phyloP scores from a whole-genome alignment of 2,329 filamentous ascomycete genomes.

The Penicillium aurantiogriseum region DNA sequence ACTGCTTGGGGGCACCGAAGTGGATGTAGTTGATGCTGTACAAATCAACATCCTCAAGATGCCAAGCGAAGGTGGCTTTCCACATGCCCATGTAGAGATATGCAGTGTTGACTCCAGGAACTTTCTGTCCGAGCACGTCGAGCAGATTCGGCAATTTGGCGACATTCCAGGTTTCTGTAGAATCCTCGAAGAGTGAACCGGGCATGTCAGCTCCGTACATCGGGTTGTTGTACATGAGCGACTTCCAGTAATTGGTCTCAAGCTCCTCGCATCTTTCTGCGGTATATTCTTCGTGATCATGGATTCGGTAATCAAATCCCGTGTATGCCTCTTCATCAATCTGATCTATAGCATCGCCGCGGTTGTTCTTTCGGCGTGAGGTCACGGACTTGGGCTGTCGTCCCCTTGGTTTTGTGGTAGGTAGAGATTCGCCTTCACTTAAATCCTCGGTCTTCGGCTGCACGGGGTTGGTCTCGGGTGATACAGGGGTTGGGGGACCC shows the following conservation, averaged over 20 bases:
- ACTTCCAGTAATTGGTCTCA: conserved; percentile 96
- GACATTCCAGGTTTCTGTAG: conserved; percentile 83
- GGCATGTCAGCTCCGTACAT: conserved; percentile 97
- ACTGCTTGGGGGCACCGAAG: conserved; percentile 97
- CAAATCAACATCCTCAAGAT: conserved; percentile 95
- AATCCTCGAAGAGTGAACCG: conserved; percentile 88
- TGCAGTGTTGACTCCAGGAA: conserved; percentile 95
- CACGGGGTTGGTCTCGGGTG: conserved; percentile 53
- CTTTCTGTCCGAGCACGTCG: conserved; percentile 90
- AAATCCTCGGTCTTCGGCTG: conserved; percentile 57
- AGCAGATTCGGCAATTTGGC: conserved; percentile 91
- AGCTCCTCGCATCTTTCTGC: conserved; percentile 90
- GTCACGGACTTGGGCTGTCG: conserved; percentile 71
- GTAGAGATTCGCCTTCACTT: conserved; percentile 45
- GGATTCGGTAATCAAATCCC: conserved; percentile 85
- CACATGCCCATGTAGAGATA: conserved; percentile 99
- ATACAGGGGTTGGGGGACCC: conserved; percentile 55
- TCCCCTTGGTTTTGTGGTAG: conserved; percentile 48
- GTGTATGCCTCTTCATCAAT: conserved; percentile 90
- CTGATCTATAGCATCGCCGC: conserved; percentile 71
- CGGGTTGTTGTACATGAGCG: conserved; percentile 87
- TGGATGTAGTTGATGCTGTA: conserved; percentile 99
- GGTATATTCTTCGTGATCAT: conserved; percentile 80
- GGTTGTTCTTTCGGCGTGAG: conserved; percentile 81
- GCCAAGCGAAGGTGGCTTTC: conserved; percentile 99